These are phyloP conservation scores for Rhodamnia argentea DNA, from an alignment of 345 rosid species.

Conservation along the genomic window DNA sequence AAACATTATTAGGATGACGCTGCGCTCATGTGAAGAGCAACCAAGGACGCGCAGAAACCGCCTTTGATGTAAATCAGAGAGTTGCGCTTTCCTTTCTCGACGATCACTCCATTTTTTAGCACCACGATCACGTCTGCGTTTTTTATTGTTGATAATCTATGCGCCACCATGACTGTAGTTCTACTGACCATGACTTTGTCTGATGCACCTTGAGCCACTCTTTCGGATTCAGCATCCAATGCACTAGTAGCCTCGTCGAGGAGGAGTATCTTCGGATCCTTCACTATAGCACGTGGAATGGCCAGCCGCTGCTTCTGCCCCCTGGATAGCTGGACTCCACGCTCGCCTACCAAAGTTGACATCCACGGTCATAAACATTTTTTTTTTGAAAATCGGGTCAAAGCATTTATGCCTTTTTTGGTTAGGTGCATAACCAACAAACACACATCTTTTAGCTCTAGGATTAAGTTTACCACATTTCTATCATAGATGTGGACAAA, in stretches of 20 bases:
- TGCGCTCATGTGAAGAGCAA: constrained; percentile 27
- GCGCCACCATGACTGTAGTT: constrained; percentile 6
- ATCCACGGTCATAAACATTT: too few relatives aligned
- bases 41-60: constrained; percentile 34
- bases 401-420: too few relatives aligned
- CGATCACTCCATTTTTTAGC: constrained; percentile 43
- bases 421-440: too few relatives aligned
- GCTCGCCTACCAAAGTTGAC: background rate
- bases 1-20: background rate
- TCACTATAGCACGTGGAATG: constrained; percentile 38
- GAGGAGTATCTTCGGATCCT: constrained; percentile 36
- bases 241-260: constrained; percentile 40
- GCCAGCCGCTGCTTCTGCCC: constrained; percentile 14
- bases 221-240: constrained; percentile 8
- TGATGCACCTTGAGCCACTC: constrained; percentile 7
- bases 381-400: too few relatives aligned
- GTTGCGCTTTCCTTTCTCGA: constrained; percentile 42
- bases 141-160: constrained; percentile 28
- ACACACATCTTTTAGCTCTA: too few relatives aligned
- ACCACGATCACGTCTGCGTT: constrained; percentile 52
- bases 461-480: too few relatives aligned
- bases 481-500: too few relatives aligned
- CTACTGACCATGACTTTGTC: constrained; percentile 6
- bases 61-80: constrained; percentile 22
- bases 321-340: constrained; percentile 8